Conservation (phyloP, 2,329 filamentous ascomycete genomes). For the Apiospora marii region DNA sequence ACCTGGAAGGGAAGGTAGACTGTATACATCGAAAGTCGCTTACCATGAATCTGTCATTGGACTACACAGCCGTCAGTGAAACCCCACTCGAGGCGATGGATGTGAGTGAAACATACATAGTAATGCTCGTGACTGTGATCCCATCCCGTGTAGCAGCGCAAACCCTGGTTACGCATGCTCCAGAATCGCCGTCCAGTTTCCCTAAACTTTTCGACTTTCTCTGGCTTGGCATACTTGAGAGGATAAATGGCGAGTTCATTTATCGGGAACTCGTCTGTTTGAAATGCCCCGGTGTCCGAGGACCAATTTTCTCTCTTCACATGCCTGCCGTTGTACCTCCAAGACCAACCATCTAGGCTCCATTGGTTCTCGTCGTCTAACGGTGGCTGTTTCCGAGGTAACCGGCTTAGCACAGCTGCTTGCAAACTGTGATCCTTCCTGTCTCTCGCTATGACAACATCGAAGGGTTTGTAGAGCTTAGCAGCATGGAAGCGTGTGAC, state of each 20-base stretch:
- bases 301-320: not conserved
- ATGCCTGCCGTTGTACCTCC: not conserved
- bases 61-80: too few relatives aligned
- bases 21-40: too few relatives aligned
- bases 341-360: not conserved
- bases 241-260: not conserved
- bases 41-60: not conserved
- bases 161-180: slow-evolving; percentile 1
- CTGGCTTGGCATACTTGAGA: not conserved
- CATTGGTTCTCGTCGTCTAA: not conserved
- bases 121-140: too few relatives aligned
- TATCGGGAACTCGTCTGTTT: not conserved
- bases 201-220: not conserved
- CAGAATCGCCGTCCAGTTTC: not conserved
- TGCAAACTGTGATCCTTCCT: too few relatives aligned
- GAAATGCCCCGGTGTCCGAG: not conserved
- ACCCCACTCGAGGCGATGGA: too few relatives aligned
- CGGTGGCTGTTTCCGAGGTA: too few relatives aligned
- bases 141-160: slow-evolving; percentile 10
- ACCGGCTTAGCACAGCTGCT: too few relatives aligned
- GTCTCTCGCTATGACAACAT: too few relatives aligned
- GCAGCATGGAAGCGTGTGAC: not conserved
- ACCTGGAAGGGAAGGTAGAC: too few relatives aligned
- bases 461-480: slow-evolving; percentile 18
- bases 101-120: too few relatives aligned